Base-by-base conservation (phyloP, 2,329 filamentous ascomycete genomes). In the Aurifilum marmelostoma region DNA sequence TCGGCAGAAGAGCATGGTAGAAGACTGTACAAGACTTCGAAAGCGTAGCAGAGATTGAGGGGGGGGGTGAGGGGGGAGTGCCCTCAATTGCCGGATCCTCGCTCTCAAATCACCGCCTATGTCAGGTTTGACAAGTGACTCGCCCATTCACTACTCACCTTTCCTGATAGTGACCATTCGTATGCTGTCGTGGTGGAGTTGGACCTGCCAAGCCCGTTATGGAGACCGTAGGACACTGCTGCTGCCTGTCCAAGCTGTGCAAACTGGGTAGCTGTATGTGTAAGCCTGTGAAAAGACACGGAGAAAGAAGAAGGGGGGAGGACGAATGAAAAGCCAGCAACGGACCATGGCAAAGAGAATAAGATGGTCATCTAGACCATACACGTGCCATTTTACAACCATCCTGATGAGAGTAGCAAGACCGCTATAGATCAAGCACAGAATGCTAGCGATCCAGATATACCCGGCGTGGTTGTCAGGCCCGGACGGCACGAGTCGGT, bases 381-480 rank as follows among this genome's bases (percentile, higher is more conserved):
- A 67, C 8, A 66, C 14, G 27, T 54, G 47, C 50, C 50, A 47
- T 47, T 69, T 69, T 14, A 67, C 65, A 14, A 14, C 37, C 16
- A 27, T 50, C 43, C 67, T 58, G 16, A 66, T 50, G 39, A 63
- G 18, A 9, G 32, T 52, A 18, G 67, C 60, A 12, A 66, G 29
- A 37, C 43, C 37, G 34, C 50, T 67, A 29, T 67, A 69, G 18
- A 67, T 60, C 6, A 59, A 21, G 18, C 37, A 50, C 67, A 67
- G 12, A 24, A 66, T 67, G 24, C 50, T 63, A 5, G 56, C 64
- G 6, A 69, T 69, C 67, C 64, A 67, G n/a, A 69, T n/a, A 27
- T 63, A 66, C 1, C 59, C 67, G 11, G 59, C 59, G 47, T 69
- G 67, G 21, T 67, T 60, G 34, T 39, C 59, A 3, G 59, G 59